Conservation (phyloP, 1,284 basidiomycete genomes). For the Heterobasidion parviporum region DNA sequence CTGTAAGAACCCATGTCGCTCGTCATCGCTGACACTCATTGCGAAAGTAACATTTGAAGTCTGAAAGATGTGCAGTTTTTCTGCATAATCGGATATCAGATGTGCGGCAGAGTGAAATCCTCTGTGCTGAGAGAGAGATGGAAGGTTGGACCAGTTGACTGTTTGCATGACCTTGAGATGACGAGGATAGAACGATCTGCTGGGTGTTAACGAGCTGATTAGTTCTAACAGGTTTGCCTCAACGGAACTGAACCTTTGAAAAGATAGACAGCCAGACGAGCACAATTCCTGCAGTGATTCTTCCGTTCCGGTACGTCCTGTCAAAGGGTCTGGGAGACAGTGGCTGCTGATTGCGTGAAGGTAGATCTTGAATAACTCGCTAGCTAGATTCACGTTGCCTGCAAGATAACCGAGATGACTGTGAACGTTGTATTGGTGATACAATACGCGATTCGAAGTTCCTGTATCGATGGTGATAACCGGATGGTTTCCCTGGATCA, state of each 20-base stretch:
- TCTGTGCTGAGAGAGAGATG: constrained; percentile 23
- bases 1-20: neutral
- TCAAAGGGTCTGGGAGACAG: constrained; percentile 36
- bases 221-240: constrained; percentile 24
- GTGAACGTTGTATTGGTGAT: constrained; percentile 29
- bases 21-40: neutral
- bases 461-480: constrained; percentile 8
- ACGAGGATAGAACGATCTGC: constrained; percentile 28
- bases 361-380: constrained; percentile 30
- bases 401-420: constrained; percentile 27
- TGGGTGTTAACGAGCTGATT: constrained; percentile 28
- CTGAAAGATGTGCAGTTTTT: constrained; percentile 15
- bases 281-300: constrained; percentile 32
- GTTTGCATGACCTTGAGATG: constrained; percentile 31
- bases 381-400: constrained; percentile 22
- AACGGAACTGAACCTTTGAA: constrained; percentile 21
- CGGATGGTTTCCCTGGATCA: constrained; percentile 4
- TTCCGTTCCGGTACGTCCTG: constrained; percentile 34
- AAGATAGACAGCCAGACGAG: constrained; percentile 30
- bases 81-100: constrained; percentile 22
- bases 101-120: constrained; percentile 17
- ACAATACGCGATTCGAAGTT: constrained; percentile 2
- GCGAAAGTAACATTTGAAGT: neutral
- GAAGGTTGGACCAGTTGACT: constrained; percentile 24
- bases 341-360: constrained; percentile 38